These are phyloP conservation scores for Turnera subulata DNA, from an alignment of 345 rosid genomes.

Conservation along the genomic window DNA sequence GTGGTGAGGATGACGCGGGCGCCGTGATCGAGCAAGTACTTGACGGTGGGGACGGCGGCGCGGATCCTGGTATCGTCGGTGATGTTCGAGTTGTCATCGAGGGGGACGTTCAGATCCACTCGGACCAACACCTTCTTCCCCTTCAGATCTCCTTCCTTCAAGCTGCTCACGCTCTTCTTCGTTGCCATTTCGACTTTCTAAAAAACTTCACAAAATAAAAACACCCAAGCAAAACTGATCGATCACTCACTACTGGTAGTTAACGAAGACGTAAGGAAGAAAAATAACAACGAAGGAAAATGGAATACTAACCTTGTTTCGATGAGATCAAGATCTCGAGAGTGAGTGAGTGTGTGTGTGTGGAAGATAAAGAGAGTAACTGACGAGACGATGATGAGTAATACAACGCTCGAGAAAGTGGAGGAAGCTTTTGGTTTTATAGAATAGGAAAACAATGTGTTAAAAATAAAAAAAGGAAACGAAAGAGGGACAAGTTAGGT, in stretches of 20 bases:
- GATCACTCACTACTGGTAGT: too few species aligned
- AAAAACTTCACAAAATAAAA: constrained; percentile 3
- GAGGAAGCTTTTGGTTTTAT: neutral
- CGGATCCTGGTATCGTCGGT: constrained; percentile 34
- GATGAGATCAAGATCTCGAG: too few species aligned
- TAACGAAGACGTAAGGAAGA: too few species aligned
- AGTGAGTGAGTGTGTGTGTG: neutral
- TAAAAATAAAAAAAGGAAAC: neutral
- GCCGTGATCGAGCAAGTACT: constrained; percentile 22
- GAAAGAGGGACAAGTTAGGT: neutral
- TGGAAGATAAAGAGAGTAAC: neutral
- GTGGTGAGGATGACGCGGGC: constrained; percentile 23
- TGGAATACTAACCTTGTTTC: too few species aligned
- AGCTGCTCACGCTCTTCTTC: constrained; percentile 48
- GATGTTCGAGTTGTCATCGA: constrained; percentile 28
- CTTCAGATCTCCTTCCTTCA: constrained; percentile 52
- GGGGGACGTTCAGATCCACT: constrained; percentile 34
- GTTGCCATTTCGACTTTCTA: constrained; percentile 22
- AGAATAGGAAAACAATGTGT: neutral
- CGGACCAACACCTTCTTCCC: constrained; percentile 65
- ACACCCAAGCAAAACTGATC: neutral
- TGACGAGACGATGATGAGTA: constrained; percentile 3
- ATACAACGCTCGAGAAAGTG: neutral
- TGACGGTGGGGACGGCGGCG: constrained; percentile 36
- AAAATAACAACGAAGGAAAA: too few species aligned